phyloP scores from a whole-genome alignment of 768 basidiomycete genomes.

The Imleria badia region DNA sequence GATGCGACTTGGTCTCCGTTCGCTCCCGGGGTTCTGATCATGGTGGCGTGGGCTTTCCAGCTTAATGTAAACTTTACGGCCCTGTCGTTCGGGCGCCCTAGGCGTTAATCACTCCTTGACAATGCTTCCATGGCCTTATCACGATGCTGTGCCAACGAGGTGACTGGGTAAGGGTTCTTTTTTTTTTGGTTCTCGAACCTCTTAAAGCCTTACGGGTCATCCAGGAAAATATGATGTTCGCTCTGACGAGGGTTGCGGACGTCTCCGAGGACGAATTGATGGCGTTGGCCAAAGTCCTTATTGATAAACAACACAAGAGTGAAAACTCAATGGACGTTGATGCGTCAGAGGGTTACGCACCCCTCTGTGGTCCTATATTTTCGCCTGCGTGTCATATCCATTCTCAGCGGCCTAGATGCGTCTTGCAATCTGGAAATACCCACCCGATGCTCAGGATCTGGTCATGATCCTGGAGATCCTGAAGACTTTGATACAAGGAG shows the following conservation, averaged over 20 bases:
- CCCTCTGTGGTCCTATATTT: conserved; percentile 39
- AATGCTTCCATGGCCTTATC: no score
- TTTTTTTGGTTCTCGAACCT: no score
- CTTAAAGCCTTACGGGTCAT: background rate
- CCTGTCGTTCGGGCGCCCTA: no score
- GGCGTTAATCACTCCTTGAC: no score
- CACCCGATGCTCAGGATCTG: conserved; percentile 42
- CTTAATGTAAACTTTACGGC: no score
- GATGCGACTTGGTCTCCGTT: no score
- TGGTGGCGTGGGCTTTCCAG: no score
- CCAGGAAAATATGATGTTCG: conserved; percentile 44
- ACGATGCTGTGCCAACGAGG: conserved; percentile 47
- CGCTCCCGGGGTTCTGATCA: no score
- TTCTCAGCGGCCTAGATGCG: conserved; percentile 41
- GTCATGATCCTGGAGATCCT: conserved; percentile 37
- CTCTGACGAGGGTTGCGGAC: conserved; percentile 57
- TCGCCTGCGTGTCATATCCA: conserved; percentile 40
- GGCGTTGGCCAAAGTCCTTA: conserved; percentile 46
- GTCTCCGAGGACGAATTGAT: conserved; percentile 66
- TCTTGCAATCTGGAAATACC: conserved; percentile 41
- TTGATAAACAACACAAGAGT: conserved; percentile 36
- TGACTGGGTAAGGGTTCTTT: conserved; percentile 72
- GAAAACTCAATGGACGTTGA: conserved; percentile 40
- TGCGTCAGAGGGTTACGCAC: conserved; percentile 24
- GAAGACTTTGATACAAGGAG: conserved; percentile 39